Evolutionary conservation across 192 early-diverging fungal genomes (phyloP).

Genomic region (Gamsiella multidivaricata): DNA sequence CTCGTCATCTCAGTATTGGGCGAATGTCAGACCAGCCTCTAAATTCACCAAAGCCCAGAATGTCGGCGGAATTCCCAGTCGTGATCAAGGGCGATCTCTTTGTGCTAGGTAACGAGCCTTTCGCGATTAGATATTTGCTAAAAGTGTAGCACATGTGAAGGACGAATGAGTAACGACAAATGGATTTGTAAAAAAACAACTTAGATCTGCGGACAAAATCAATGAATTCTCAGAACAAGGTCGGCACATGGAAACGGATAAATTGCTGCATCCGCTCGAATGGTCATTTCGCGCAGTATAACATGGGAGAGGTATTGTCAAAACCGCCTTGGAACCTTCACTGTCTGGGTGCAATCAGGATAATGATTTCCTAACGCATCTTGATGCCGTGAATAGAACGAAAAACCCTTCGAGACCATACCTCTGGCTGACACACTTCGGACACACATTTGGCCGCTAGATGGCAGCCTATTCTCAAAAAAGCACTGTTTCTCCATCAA

Average conservation of each 20-base stretch:
- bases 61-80: slow-evolving; percentile 30
- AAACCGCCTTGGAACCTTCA: background rate
- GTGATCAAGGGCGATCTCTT: slow-evolving; percentile 38
- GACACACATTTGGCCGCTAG: slow-evolving; percentile 44
- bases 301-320: slow-evolving; percentile 44
- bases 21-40: slow-evolving; percentile 9
- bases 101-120: slow-evolving; percentile 26
- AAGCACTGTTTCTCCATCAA: slow-evolving; percentile 49
- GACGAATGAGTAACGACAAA: too few species aligned
- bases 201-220: slow-evolving; percentile 28
- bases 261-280: slow-evolving; percentile 38
- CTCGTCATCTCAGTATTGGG: slow-evolving; percentile 31
- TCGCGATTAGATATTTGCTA: too few species aligned
- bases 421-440: slow-evolving; percentile 40
- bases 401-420: slow-evolving; percentile 51
- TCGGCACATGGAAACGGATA: slow-evolving; percentile 38
- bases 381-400: too few species aligned
- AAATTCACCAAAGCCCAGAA: slow-evolving; percentile 20
- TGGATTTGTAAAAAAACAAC: too few species aligned
- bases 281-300: slow-evolving; percentile 43
- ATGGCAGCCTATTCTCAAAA: slow-evolving; percentile 42
- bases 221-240: slow-evolving; percentile 21
- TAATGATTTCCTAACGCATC: too few species aligned
- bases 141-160: background rate
- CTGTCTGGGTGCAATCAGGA: too few species aligned